phyloP scores from a whole-genome alignment of 202 grass and related monocot species.

The Setaria viridis region DNA sequence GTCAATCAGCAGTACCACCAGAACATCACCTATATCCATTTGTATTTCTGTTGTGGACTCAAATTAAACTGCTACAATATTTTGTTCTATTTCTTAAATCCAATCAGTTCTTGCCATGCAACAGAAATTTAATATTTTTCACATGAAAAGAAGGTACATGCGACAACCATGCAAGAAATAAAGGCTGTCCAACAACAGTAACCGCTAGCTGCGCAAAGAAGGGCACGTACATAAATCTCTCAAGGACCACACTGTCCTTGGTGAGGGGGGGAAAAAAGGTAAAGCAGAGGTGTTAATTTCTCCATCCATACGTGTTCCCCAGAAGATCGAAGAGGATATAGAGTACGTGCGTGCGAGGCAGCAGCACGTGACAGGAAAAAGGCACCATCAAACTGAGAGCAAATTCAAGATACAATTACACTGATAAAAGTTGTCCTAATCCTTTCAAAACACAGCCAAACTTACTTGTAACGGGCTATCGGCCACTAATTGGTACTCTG shows the following conservation, averaged over 20 bases:
- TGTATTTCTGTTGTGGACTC: not conserved
- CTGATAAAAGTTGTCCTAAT: too few species aligned
- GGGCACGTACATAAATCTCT: conserved; percentile 11
- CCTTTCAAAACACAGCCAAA: not conserved
- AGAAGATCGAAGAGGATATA: not conserved
- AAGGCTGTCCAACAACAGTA: not conserved
- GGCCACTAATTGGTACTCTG: not conserved
- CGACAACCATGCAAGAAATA: not conserved
- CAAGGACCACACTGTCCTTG: conserved; percentile 34
- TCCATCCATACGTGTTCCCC: not conserved
- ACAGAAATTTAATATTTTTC: conserved; percentile 3
- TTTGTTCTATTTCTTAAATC: too few species aligned
- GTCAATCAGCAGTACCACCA: not conserved
- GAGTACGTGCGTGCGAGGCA: conserved; percentile 12
- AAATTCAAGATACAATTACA: not conserved
- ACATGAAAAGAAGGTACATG: not conserved
- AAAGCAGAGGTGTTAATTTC: conserved; percentile 31
- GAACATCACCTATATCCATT: not conserved
- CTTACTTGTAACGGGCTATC: not conserved
- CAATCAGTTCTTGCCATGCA: not conserved
- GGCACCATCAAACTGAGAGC: conserved; percentile 27
- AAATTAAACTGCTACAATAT: not conserved
- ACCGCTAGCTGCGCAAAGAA: not conserved
- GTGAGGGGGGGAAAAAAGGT: not conserved
- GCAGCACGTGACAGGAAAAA: conserved; percentile 40